Base-by-base conservation (phyloP, 306 rosid genomes). In the Aeschynomene evenia region DNA sequence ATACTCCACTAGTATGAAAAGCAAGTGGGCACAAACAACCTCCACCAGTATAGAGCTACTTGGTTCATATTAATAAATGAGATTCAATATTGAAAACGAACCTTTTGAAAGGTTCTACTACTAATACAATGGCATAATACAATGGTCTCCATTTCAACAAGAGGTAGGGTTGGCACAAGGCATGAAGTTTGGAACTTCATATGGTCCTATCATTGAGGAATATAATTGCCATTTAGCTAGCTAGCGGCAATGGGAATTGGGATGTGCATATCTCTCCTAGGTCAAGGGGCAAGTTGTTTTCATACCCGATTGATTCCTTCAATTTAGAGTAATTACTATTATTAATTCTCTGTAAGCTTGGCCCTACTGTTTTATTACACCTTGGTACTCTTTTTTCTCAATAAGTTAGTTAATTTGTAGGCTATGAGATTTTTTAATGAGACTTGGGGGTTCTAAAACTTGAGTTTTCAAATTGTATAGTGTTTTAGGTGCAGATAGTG, bases 171-270 rank as follows among this genome's bases (percentile, higher is more conserved):
- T 8, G 63, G 29, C 36, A 37, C n/a, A 49, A 48, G 74, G 74
- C 70, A 36, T 48, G 63, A 68, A 60, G 15, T 37, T 76, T 50
- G 56, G 40, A 76, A 39, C 56, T 40, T 24, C 9, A 28, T n/a
- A 14, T 16, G 66, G 55, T 40, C 61, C 76, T 42, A 63, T 63
- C 11, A 45, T 34, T 77, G 81, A 23, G 39, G 36, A 68, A 61
- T n/a, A n/a, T n/a, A n/a, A n/a, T 40, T 40, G 29, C 28, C 39
- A 22, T 55, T n/a, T n/a, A n/a, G n/a, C n/a, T n/a, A n/a, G n/a
- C 52, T 42, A 28, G 46, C 40, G 14, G 26, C 24, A 21, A 26
- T 12, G 57, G 11, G 7, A 24, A 20, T 39, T 5, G 48, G 15
- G 10, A 24, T 10, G 9, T 2, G 19, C 55, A 16, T 64, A 9